These are phyloP conservation scores for Hypoxylon sp. DNA, from an alignment of 2,329 filamentous ascomycete species.

Conservation along the genomic window DNA sequence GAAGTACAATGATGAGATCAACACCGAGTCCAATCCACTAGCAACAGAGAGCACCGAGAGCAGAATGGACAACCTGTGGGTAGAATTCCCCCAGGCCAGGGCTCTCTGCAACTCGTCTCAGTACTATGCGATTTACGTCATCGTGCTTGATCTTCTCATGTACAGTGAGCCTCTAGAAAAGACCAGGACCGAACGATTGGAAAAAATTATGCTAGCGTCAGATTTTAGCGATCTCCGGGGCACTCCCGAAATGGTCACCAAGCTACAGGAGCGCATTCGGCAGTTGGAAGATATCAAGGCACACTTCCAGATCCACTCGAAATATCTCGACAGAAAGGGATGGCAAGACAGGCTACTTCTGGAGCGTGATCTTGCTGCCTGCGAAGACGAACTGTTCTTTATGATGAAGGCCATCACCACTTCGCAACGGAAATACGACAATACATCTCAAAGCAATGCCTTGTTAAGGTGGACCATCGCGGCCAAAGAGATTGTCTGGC, in stretches of 20 bases:
- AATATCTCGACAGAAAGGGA: slow-evolving; percentile 85
- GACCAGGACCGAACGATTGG: slow-evolving; percentile 91
- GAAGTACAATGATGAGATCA: slow-evolving; percentile 96
- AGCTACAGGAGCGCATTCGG: slow-evolving; percentile 89
- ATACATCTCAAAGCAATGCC: slow-evolving; percentile 77
- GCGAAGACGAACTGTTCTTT: slow-evolving; percentile 98
- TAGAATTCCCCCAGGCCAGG: slow-evolving; percentile 93
- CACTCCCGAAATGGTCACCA: slow-evolving; percentile 91
- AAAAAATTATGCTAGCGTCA: slow-evolving; percentile 98
- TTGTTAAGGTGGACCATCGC: slow-evolving; percentile 92
- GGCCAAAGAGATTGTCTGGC: slow-evolving; percentile 97
- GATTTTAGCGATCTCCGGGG: slow-evolving; percentile 98
- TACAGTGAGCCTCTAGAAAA: slow-evolving; percentile 98
- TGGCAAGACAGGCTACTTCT: slow-evolving; percentile 93
- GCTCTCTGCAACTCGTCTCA: slow-evolving; percentile 97
- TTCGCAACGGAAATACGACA: slow-evolving; percentile 87
- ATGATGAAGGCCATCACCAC: slow-evolving; percentile 99
- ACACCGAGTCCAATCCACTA: slow-evolving; percentile 66
- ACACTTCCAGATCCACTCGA: slow-evolving; percentile 93
- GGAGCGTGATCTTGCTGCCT: slow-evolving; percentile 87
- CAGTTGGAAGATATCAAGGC: slow-evolving; percentile 96
- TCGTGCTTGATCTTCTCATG: slow-evolving; percentile 93
- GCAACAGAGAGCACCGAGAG: slow-evolving; percentile 72
- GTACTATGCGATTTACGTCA: slow-evolving; percentile 98
- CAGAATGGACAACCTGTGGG: slow-evolving; percentile 95